phyloP scores from a whole-genome alignment of 1,284 basidiomycete genomes.

The Papiliotrema flavescens region DNA sequence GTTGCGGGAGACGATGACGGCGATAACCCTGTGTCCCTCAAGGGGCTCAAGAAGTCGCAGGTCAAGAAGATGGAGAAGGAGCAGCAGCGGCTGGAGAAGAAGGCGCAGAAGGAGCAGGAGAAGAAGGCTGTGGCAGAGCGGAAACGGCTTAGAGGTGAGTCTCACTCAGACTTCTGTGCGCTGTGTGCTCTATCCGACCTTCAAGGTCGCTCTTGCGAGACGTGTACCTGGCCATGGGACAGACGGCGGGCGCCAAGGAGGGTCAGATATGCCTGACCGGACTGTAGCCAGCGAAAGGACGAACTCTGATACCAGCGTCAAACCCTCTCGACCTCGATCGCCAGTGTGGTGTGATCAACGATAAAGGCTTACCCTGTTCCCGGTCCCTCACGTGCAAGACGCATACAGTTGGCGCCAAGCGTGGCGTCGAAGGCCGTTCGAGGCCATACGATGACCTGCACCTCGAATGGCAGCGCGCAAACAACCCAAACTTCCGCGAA shows the following conservation, averaged over 20 bases:
- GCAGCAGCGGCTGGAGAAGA: conserved; percentile 56
- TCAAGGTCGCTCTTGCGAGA: too few relatives aligned
- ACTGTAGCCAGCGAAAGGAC: not conserved
- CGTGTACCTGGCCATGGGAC: too few relatives aligned
- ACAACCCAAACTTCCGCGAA: conserved; percentile 93
- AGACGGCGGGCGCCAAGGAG: too few relatives aligned
- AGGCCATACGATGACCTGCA: conserved; percentile 81
- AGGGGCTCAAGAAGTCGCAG: conserved; percentile 39
- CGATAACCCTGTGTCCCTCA: conserved; percentile 19
- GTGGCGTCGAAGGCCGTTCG: conserved; percentile 82
- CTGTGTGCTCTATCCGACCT: too few relatives aligned
- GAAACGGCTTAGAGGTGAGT: conserved; percentile 65
- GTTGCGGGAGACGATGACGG: conserved; percentile 10
- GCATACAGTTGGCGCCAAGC: conserved; percentile 95
- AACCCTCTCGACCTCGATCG: conserved; percentile 83
- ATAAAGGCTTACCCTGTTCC: conserved; percentile 90
- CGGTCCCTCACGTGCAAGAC: conserved; percentile 97
- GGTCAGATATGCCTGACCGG: too few relatives aligned
- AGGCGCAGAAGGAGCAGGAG: conserved; percentile 61
- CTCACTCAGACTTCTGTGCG: too few relatives aligned
- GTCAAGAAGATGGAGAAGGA: conserved; percentile 42
- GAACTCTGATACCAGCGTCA: conserved; percentile 16
- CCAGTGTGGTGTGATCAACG: conserved; percentile 97
- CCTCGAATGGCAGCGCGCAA: conserved; percentile 85
- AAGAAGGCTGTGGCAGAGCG: conserved; percentile 54